Conservation (phyloP, 2,329 filamentous ascomycete genomes). For the Fusarium buharicum region DNA sequence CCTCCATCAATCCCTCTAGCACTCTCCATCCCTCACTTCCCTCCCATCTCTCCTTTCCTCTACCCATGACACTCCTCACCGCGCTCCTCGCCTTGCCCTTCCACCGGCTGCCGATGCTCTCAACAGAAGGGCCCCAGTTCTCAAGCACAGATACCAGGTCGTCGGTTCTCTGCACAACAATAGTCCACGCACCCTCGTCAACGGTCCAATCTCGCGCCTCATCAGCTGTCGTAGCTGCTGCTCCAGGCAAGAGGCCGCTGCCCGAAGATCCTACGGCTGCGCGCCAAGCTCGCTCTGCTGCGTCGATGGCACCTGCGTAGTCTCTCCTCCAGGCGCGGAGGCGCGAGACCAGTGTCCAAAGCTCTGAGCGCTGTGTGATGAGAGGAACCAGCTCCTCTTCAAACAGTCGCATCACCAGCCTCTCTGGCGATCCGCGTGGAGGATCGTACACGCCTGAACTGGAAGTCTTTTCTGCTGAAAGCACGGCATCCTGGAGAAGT, state of each 20-base stretch:
- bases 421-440: slow-evolving; percentile 67
- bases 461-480: slow-evolving; percentile 53
- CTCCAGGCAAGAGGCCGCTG: slow-evolving; percentile 58
- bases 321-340: slow-evolving; percentile 79
- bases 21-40: slow-evolving; percentile 74
- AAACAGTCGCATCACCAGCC: slow-evolving; percentile 75
- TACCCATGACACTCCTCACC: slow-evolving; percentile 82
- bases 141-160: slow-evolving; percentile 86
- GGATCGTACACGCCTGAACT: slow-evolving; percentile 48
- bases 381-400: slow-evolving; percentile 81
- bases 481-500: slow-evolving; percentile 76
- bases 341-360: slow-evolving; percentile 80
- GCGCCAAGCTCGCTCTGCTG: slow-evolving; percentile 91
- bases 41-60: slow-evolving; percentile 85
- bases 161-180: slow-evolving; percentile 80
- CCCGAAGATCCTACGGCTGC: slow-evolving; percentile 68
- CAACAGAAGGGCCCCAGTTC: slow-evolving; percentile 74
- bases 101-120: slow-evolving; percentile 82
- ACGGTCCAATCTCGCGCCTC: slow-evolving; percentile 56
- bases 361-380: slow-evolving; percentile 79
- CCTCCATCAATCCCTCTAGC: slow-evolving; percentile 67
- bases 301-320: slow-evolving; percentile 78
- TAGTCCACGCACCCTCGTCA: slow-evolving; percentile 72
- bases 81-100: slow-evolving; percentile 88
- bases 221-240: slow-evolving; percentile 48